phyloP scores from a whole-genome alignment of 192 early-diverging fungal genomes.

The Coemansia furcata region DNA sequence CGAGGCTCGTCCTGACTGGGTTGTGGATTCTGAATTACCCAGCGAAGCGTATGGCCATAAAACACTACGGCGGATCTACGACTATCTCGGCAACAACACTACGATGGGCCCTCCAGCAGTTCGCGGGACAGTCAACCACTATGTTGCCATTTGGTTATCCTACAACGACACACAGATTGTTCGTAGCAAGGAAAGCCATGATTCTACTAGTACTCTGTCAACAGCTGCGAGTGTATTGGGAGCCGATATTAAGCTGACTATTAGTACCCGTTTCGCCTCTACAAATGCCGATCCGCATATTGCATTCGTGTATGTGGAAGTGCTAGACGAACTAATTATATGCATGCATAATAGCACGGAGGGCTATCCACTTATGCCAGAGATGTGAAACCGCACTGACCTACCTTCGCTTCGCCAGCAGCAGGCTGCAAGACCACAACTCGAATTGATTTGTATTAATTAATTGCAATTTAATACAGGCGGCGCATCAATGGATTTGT shows the following conservation, averaged over 20 bases:
- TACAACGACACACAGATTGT: neutral
- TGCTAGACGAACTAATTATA: neutral
- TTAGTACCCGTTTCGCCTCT: neutral
- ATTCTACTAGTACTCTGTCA: neutral
- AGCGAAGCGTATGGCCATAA: neutral
- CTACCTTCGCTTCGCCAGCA: neutral
- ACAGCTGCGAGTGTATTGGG: neutral
- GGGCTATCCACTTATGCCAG: neutral
- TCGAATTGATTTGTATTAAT: neutral
- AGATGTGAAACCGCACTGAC: neutral
- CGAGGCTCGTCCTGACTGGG: neutral
- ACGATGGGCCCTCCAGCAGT: neutral
- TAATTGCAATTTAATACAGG: neutral
- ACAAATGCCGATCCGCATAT: neutral
- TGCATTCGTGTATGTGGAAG: neutral
- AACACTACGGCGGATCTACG: neutral
- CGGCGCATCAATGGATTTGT: neutral
- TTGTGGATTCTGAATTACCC: neutral
- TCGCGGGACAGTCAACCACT: neutral
- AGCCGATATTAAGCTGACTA: neutral
- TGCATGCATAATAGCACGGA: neutral
- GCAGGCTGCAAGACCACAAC: neutral
- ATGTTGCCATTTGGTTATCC: neutral
- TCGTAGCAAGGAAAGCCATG: neutral
- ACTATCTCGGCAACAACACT: neutral